Percentiles rank a stretch among this genome's conserved stretches.
Evolutionary conservation across 2,329 filamentous ascomycete genomes (phyloP).

Genomic region (Sphaerulina vaccinii): DNA sequence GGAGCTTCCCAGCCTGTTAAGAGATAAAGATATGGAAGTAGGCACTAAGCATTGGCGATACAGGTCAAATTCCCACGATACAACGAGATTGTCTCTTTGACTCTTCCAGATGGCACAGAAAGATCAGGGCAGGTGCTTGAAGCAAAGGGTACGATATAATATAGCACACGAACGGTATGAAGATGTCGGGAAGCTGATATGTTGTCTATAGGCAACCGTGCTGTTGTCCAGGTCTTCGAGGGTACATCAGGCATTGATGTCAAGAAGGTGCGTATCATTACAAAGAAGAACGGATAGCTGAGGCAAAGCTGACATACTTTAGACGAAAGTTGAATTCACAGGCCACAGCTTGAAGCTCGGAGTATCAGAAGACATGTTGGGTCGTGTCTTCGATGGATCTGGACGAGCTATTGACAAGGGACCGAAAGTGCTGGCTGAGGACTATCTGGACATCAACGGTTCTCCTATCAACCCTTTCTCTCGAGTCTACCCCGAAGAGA

Average conservation of each 20-base stretch:
- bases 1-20: slow-evolving; percentile 36
- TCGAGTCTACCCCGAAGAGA: slow-evolving; percentile 97
- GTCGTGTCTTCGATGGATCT: slow-evolving; percentile 97
- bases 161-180: neutral
- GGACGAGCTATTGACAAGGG: slow-evolving; percentile 98
- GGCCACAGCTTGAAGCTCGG: slow-evolving; percentile 97
- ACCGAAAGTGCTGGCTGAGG: slow-evolving; percentile 94
- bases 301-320: slow-evolving; percentile 17
- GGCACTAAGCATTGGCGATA: slow-evolving; percentile 18
- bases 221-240: slow-evolving; percentile 98
- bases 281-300: neutral
- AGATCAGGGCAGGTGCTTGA: slow-evolving; percentile 95
- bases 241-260: slow-evolving; percentile 97
- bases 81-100: slow-evolving; percentile 97
- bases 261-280: slow-evolving; percentile 66
- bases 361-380: slow-evolving; percentile 99
- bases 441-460: slow-evolving; percentile 98
- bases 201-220: slow-evolving; percentile 69
- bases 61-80: slow-evolving; percentile 96
- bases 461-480: slow-evolving; percentile 98
- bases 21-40: neutral
- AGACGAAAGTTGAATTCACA: slow-evolving; percentile 97
- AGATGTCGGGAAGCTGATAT: slow-evolving; percentile 13
- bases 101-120: slow-evolving; percentile 90
- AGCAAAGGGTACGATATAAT: slow-evolving; percentile 71